A percentile compares a stretch with the other conserved stretches of the same genome.
phyloP scores from a whole-genome alignment of 495 filamentous ascomycete genomes.

The Penicillium lagena region DNA sequence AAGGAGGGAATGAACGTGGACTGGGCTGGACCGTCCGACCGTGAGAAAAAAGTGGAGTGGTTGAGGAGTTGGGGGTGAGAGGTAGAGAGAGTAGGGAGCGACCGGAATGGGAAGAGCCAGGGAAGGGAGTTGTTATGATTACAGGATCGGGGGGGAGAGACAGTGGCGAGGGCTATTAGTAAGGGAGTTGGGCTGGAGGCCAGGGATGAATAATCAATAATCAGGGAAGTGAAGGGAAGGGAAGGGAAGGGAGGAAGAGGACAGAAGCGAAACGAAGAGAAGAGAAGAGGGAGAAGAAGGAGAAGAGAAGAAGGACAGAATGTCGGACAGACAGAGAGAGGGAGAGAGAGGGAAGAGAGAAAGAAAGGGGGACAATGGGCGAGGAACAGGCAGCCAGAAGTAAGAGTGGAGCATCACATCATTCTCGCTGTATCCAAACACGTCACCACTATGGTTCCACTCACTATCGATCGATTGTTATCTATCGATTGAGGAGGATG shows the following conservation, averaged over 20 bases:
- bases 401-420: no score
- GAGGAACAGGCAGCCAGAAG: no score
- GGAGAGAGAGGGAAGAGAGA: neutral
- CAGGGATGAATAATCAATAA: slow-evolving; percentile 5
- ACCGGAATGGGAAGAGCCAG: no score
- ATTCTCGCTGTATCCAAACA: no score
- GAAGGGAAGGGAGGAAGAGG: slow-evolving; percentile 3
- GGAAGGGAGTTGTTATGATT: no score
- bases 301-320: slow-evolving; percentile 4
- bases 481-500: no score
- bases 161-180: neutral
- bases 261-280: neutral
- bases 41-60: slow-evolving; percentile 10
- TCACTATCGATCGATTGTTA: no score
- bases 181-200: neutral
- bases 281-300: slow-evolving; percentile 2
- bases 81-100: neutral
- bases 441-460: no score
- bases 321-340: slow-evolving; percentile 18
- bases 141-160: neutral
- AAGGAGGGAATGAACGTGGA: slow-evolving; percentile 22
- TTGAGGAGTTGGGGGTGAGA: neutral
- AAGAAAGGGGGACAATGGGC: neutral
- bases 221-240: slow-evolving; percentile 3
- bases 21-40: slow-evolving; percentile 12